Conservation (phyloP, 73 alveolate species). For the Paramecium tetraurelia region DNA sequence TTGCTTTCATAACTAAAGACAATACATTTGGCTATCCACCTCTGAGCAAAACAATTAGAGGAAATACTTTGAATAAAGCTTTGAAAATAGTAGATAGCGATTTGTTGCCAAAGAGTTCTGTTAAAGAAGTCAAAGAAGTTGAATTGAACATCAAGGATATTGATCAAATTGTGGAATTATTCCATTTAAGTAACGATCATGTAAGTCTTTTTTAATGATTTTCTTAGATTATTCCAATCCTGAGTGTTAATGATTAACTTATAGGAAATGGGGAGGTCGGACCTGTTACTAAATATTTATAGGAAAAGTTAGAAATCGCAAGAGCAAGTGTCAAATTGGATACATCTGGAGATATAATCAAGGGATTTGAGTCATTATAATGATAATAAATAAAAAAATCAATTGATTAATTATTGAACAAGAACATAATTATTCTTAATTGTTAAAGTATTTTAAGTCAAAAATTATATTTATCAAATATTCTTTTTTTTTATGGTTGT, state of each 20-base stretch:
- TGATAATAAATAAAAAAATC: neutral
- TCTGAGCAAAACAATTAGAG: constrained; percentile 21
- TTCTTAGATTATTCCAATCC: constrained; percentile 10
- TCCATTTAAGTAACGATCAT: constrained; percentile 37
- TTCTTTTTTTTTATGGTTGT: neutral
- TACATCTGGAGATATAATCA: neutral
- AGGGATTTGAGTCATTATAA: neutral
- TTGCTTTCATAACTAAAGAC: neutral
- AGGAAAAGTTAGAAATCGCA: constrained; percentile 20
- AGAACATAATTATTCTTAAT: neutral
- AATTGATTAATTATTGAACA: no score
- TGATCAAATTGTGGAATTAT: neutral
- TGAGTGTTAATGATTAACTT: neutral
- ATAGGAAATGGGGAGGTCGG: constrained; percentile 28
- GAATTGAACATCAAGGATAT: neutral
- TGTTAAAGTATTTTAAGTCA: neutral
- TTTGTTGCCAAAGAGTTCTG: neutral
- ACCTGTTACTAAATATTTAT: neutral
- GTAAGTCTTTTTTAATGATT: neutral
- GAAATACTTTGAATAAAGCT: constrained; percentile 37
- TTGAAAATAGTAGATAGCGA: neutral
- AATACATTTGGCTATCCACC: constrained; percentile 21
- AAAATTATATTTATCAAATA: neutral
- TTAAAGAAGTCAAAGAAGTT: neutral
- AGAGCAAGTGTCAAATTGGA: neutral